A percentile compares a stretch with the other conserved stretches of the same genome.
Evolutionary conservation across 2,329 filamentous ascomycete species (phyloP).

Genomic region (Aspergillus sp.): DNA sequence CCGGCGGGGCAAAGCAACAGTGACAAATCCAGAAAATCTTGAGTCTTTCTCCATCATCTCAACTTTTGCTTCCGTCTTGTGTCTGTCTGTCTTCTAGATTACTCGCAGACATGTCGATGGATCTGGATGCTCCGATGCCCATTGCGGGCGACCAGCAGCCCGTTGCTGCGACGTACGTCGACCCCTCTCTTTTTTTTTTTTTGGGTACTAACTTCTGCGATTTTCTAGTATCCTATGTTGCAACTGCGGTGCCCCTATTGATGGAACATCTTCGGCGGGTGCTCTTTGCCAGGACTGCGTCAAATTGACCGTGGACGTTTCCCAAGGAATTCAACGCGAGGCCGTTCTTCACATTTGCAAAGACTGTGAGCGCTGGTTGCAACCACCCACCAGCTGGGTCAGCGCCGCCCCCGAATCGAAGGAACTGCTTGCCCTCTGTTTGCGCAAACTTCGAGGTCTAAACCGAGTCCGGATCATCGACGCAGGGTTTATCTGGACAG

Average conservation of each 20-base stretch:
- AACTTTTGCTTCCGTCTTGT: conserved; percentile 2
- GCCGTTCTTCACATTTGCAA: conserved; percentile 83
- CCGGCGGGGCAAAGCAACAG: conserved; percentile 18
- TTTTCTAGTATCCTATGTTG: conserved; percentile 77
- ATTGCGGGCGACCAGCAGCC: conserved; percentile 37
- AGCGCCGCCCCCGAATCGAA: conserved; percentile 78
- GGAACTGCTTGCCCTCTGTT: conserved; percentile 84
- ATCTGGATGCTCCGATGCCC: conserved; percentile 49
- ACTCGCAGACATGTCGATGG: conserved; percentile 41
- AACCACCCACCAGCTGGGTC: conserved; percentile 80
- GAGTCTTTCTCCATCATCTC: conserved; percentile 1
- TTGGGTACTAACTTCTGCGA: conserved; percentile 6
- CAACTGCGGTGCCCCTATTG: conserved; percentile 93
- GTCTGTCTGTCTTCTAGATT: not conserved
- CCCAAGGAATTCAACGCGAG: conserved; percentile 83
- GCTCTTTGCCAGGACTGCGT: conserved; percentile 95
- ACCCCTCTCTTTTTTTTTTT: conserved; percentile 5
- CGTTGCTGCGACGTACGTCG: conserved; percentile 48
- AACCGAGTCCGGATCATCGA: conserved; percentile 91
- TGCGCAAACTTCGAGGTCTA: conserved; percentile 79
- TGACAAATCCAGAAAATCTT: conserved; percentile 14
- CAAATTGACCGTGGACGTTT: conserved; percentile 90
- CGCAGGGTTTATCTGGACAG: conserved; percentile 95
- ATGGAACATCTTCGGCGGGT: conserved; percentile 77
- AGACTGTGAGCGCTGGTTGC: conserved; percentile 90